These are phyloP conservation scores for Cordyceps javanica DNA, from an alignment of 2,329 filamentous ascomycete genomes.

Conservation along the genomic window DNA sequence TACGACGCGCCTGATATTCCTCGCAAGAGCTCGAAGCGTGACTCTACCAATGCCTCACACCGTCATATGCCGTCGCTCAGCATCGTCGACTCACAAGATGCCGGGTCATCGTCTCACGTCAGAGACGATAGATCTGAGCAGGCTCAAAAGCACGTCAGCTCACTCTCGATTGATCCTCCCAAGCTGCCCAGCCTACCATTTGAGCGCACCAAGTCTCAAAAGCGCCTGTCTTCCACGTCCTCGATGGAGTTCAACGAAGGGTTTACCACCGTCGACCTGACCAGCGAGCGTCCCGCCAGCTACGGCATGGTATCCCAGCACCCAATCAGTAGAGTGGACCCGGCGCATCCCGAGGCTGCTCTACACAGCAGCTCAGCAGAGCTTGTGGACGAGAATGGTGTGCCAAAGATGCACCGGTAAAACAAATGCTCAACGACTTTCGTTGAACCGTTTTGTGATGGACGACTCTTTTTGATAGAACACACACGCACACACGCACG, in stretches of 20 bases:
- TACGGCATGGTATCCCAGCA: slow-evolving; percentile 54
- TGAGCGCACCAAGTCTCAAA: slow-evolving; percentile 48
- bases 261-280: slow-evolving; percentile 34
- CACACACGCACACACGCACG: not conserved
- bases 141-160: slow-evolving; percentile 14
- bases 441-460: not conserved
- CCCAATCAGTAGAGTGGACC: slow-evolving; percentile 49
- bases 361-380: slow-evolving; percentile 51
- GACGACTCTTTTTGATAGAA: not conserved
- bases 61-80: slow-evolving; percentile 31
- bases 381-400: slow-evolving; percentile 40
- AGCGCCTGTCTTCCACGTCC: slow-evolving; percentile 44
- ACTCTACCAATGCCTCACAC: slow-evolving; percentile 32
- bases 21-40: slow-evolving; percentile 65
- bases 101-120: not conserved
- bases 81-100: slow-evolving; percentile 18
- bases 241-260: slow-evolving; percentile 44
- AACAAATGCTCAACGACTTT: not conserved
- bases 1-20: slow-evolving; percentile 53
- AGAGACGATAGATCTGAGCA: slow-evolving; percentile 10
- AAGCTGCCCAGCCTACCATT: slow-evolving; percentile 46
- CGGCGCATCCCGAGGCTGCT: slow-evolving; percentile 36
- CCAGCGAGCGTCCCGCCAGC: slow-evolving; percentile 45
- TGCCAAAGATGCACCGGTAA: slow-evolving; percentile 1
- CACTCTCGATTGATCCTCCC: slow-evolving; percentile 17